These are phyloP conservation scores for Omphalotus olearius DNA, from an alignment of 1,284 basidiomycete genomes.

Conservation along the genomic window DNA sequence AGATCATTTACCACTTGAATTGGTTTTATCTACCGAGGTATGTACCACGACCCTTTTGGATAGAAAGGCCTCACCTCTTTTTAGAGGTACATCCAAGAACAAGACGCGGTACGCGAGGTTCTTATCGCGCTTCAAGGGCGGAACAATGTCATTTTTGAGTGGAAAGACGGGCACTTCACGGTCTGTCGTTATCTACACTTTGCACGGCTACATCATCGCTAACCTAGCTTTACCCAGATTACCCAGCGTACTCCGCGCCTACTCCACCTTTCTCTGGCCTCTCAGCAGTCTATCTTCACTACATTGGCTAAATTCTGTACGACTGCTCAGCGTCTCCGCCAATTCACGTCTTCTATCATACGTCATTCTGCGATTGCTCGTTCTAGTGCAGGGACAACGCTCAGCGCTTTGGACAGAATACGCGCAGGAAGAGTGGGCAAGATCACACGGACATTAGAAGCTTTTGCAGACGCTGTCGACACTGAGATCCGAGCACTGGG, in stretches of 20 bases:
- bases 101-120: conserved; percentile 69
- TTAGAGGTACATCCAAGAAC: conserved; percentile 67
- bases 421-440: conserved; percentile 4
- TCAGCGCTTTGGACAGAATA: conserved; percentile 4
- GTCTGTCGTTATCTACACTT: conserved; percentile 22
- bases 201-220: not conserved
- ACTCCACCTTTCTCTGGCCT: conserved; percentile 57
- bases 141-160: conserved; percentile 53
- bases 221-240: conserved; percentile 30
- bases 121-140: conserved; percentile 70
- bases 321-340: conserved; percentile 55
- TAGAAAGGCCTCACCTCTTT: too few relatives aligned
- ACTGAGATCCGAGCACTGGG: conserved; percentile 54
- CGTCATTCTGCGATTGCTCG: conserved; percentile 22
- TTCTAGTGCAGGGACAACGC: conserved; percentile 14
- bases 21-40: conserved; percentile 8
- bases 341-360: conserved; percentile 48
- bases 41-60: not conserved
- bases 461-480: conserved; percentile 75
- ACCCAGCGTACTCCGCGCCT: conserved; percentile 52
- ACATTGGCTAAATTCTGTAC: conserved; percentile 55
- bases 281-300: conserved; percentile 59
- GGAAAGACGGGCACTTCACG: conserved; percentile 32
- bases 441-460: conserved; percentile 66
- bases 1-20: conserved; percentile 22